Evolutionary conservation across 2,329 filamentous ascomycete species (phyloP), one percentile per base, ranked within the genome.

Genomic region (Penicillium hordei): DNA sequence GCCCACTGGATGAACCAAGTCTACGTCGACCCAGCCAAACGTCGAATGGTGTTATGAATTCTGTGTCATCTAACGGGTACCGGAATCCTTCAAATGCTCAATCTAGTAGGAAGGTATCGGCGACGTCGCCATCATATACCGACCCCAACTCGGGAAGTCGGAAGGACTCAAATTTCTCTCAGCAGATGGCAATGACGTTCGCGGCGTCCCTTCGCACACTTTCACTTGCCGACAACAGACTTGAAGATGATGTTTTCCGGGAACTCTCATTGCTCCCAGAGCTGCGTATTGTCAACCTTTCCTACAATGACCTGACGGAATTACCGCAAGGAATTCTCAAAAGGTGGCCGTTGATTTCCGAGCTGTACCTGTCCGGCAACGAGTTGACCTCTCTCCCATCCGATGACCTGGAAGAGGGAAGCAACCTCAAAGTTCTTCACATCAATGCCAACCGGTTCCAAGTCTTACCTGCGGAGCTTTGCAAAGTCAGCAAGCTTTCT

Each of bases 381-480:
- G 92, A 96, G 67, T 80, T 99, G 54, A 95, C 92, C 0, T 93
- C 89, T 15, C 78, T 99, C 39, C 94, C 94, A 2, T 91, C 92
- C 0, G 94, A 99, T 75, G 94, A 99, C 68, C 81, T 99, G 45
- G 93, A 96, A 75, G 91, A 97, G 70, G 88, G 89, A 59, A 92
- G 90, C 68, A 85, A 91, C 51, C 82, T 99, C 39, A 93, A 94
- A 72, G 87, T 95, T 5, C 83, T 99, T 7, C 92, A 97, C 72
- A 90, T 99, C 77, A 99, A 99, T 77, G 90, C 89, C 72, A 99
- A 99, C 79, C 94, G 96, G 72, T 99, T 99, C 72, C 96, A 96
- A 66, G 95, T 96, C 34, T 82, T 99, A 21, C 94, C 94, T 2
- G 94, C 94, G 9, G 94, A 99, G 72, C 88, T 99, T 48, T 95